Evolutionary conservation across 1,284 basidiomycete species (phyloP).

Genomic region (Ustilago tritici): DNA sequence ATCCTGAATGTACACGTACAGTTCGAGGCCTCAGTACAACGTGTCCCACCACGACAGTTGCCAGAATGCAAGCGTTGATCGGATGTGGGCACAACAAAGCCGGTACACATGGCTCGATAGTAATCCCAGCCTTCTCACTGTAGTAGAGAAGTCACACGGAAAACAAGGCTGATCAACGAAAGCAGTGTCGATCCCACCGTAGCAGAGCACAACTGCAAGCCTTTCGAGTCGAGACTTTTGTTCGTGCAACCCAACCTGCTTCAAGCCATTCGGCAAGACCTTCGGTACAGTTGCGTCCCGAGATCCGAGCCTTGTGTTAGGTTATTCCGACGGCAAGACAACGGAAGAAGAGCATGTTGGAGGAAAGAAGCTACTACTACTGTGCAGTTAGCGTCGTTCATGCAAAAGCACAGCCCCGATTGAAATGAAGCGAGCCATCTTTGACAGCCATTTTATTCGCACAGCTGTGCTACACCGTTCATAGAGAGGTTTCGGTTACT

Average conservation of each 20-base stretch:
- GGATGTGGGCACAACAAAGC: no score
- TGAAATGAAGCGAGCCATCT: neutral
- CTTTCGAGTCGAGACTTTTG: neutral
- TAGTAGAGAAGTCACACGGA: no score
- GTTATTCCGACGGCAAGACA: neutral
- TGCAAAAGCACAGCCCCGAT: conserved; percentile 16
- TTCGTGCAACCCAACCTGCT: neutral
- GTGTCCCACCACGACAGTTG: no score
- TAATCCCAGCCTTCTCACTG: no score
- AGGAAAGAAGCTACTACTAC: neutral
- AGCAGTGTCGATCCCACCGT: neutral
- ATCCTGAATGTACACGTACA: no score
- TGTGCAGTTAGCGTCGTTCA: conserved; percentile 1
- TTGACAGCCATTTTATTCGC: conserved; percentile 14
- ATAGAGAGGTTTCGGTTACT: neutral
- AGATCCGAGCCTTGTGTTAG: conserved; percentile 1
- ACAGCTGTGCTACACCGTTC: neutral
- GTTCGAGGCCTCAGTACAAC: no score
- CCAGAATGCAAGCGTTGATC: no score
- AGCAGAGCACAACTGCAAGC: neutral
- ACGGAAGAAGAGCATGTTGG: neutral
- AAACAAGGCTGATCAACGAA: neutral
- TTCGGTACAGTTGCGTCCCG: neutral
- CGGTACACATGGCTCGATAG: no score
- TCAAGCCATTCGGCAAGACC: neutral